Base-by-base conservation (phyloP, 441 rosid genomes). In the Eruca vesicaria region DNA sequence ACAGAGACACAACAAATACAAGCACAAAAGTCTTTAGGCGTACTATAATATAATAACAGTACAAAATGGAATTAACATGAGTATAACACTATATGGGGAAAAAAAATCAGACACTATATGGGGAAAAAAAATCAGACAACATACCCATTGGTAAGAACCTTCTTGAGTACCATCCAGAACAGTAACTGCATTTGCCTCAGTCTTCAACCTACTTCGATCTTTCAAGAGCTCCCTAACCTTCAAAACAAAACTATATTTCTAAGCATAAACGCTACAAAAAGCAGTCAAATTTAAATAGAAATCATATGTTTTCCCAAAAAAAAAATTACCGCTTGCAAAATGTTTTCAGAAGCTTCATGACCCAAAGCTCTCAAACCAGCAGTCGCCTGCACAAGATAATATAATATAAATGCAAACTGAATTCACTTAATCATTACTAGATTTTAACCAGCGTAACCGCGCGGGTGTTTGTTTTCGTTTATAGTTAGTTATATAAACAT, bases 131-230 rank as follows among this genome's bases (percentile, higher is more conserved):
- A 3, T 14, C 7, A 32, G 10, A 71, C 85, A 72, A 78, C 91
- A 78, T 91, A 96, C 99, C 99, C 99, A 95, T 78, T 91, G 87
- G 80, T 93, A 95, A 74, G 99, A 86, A 36, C 98, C 99, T 85
- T 93, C 99, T 79, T 95, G 99, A 67, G 92, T 84, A 63, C 99
- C 98, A 83, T 95, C 98, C 82, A 95, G 80, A 82, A 93, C 96
- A 78, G 82, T 79, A 67, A 95, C 99, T 69, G 86, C 93, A 62
- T 79, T 75, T 16, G 83, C 82, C 72, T 88, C 90, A 43, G 81
- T 86, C 76, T 83, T 93, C 71, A 95, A 83, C 69, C 84, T 79
- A 77, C 97, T 95, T 78, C 83, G 86, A 72, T 83, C 88, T 83
- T 78, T 91, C 76, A 93, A 83, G 66, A 95, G 89, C 71, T 91